Evolutionary conservation across 192 early-diverging fungal species (phyloP), one percentile per base, ranked within the genome.

Genomic region (Paraglomus occultum): DNA sequence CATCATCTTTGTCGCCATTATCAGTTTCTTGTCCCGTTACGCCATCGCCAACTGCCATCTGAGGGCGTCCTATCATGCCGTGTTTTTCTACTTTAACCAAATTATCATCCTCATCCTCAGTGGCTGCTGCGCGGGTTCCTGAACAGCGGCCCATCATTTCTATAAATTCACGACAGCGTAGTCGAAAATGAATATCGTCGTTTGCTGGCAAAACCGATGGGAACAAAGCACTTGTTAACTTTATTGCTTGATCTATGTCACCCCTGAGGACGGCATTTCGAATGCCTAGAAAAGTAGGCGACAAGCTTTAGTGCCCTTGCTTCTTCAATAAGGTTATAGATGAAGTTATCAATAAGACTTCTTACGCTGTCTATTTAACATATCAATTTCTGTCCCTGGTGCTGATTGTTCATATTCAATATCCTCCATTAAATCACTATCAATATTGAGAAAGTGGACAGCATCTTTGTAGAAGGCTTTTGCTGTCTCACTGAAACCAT

Each of bases 161-260:
- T 17, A 97, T 84, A 75, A 96, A 97, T 72, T 92, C 85, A 49
- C 84, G 88, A 72, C 95, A 94, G 20, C 86, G 80, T 42, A 98
- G 83, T 59, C 85, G 84, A 61, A 97, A 94, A 51, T 84, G 76
- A 51, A 97, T 75, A 43, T 84, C 75, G 45, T 81, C 83, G 63
- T 93, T 83, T 12, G 79, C 72, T 7, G 69, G 31, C 10, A 95
- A 77, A 18, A 97, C 77, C 0, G 54, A 70, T 0, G 95, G 92
- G 67, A 90, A 95, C 44, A 83, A 77, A 11, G 77, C 60, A 48
- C 92, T 82, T 45, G 88, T 76, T 45, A 91, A 54, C n/a, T 74
- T 70, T 23, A 94, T 82, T 4, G 94, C 95, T 5, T 67, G 31
- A 62, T 90, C 88, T 43, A 97, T 92, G 18, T 93, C 81, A 18